Base-by-base conservation (phyloP, 2,329 filamentous ascomycete species). In the Dactylonectria estremocensis region DNA sequence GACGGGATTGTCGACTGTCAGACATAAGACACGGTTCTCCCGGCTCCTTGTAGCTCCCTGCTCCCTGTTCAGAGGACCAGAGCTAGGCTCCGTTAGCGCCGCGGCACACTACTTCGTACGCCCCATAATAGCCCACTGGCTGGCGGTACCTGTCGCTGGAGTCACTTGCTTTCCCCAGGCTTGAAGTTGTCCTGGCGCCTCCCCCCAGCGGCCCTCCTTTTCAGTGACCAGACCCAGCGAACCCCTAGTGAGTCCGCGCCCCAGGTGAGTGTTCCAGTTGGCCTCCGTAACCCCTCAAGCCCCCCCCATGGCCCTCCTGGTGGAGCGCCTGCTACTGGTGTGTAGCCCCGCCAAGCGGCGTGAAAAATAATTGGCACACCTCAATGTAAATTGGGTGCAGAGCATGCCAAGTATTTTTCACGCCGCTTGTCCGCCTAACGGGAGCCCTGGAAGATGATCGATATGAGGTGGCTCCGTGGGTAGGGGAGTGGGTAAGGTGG, bases 151-250 rank as follows among this genome's bases (percentile, higher is more conserved):
- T 59, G 50, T 22, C 50, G 43, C 50, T 45, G 40, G 46, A 54
- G 61, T 64, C 54, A 58, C 61, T 64, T 53, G 35, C 45, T 64
- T 64, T 28, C 61, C 61, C 61, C 61, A 22, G 61, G 55, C 61
- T 31, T 20, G 60, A 28, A 7, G 24, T 28, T 28, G 24, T 28
- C 24, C 24, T 28, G 24, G n/a, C n/a, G n/a, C n/a, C n/a, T 24
- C 56, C 56, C 43, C 56, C 43, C 57, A 18, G 20, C 45, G 18
- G 10, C 46, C 46, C 46, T n/a, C 40, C 16, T 11, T 37, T 16
- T 16, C 37, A 40, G 37, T 13, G 13, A 40, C 37, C 40, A 24
- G 11, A 28, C n/a, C 49, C 46, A 45, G 43, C 14, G 8, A 46
- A 20, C 45, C 48, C 46, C 28, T 33, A 53, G 31, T n/a, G 31